Conservation (phyloP, 2,329 filamentous ascomycete genomes). For the Talaromyces sp. region DNA sequence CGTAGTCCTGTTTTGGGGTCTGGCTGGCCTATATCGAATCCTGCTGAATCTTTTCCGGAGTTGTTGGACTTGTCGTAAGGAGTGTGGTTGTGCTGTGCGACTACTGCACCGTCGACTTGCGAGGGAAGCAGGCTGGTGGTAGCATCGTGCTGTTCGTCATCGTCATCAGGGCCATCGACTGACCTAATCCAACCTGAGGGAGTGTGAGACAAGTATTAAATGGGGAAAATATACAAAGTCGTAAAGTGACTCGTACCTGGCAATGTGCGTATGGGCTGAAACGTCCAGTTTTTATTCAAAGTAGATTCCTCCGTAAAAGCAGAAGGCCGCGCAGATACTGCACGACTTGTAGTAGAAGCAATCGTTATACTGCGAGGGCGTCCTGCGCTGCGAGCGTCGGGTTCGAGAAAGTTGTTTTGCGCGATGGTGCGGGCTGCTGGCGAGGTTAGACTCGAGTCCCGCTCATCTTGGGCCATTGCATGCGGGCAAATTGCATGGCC, state of each 20-base stretch:
- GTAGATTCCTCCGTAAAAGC: neutral
- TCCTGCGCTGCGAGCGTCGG: neutral
- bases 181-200: conserved; percentile 40
- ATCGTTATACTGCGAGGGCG: neutral
- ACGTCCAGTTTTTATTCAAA: neutral
- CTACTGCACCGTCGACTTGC: conserved; percentile 32
- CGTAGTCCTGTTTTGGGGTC: conserved; percentile 15
- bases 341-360: conserved; percentile 1
- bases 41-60: neutral
- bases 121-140: conserved; percentile 31
- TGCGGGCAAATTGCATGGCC: conserved; percentile 15
- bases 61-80: conserved; percentile 24
- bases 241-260: conserved; percentile 24
- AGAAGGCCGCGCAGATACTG: conserved; percentile 3
- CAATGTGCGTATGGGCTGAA: conserved; percentile 24
- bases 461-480: conserved; percentile 29
- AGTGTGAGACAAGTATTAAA: neutral
- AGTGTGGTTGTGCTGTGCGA: conserved; percentile 43
- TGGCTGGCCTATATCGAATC: neutral
- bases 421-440: conserved; percentile 1
- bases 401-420: neutral
- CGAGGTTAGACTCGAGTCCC: conserved; percentile 16
- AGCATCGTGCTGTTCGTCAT: conserved; percentile 30
- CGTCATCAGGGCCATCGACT: conserved; percentile 31
- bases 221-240: neutral